These are phyloP conservation scores for Moelleriella libera DNA, from an alignment of 2,329 filamentous ascomycete genomes.

Conservation along the genomic window DNA sequence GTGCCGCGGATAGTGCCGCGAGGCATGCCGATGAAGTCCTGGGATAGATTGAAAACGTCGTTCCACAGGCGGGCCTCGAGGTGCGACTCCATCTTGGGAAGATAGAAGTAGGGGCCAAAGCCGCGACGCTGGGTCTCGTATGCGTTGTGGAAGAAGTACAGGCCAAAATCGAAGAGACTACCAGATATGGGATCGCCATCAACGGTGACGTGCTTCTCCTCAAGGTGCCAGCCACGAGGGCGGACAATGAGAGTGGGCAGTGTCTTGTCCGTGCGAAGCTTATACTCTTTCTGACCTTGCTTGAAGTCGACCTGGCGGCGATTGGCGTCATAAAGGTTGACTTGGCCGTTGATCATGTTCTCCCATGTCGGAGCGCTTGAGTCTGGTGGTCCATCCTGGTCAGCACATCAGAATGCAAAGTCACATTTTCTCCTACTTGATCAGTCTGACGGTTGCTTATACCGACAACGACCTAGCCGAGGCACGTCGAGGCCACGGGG, in stretches of 20 bases:
- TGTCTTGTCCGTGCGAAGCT: slow-evolving; percentile 78
- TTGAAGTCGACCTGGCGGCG: slow-evolving; percentile 93
- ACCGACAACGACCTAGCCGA: no score
- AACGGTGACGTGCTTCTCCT: slow-evolving; percentile 95
- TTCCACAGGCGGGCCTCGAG: slow-evolving; percentile 97
- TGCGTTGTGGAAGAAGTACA: slow-evolving; percentile 99
- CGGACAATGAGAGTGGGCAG: slow-evolving; percentile 86
- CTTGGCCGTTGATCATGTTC: slow-evolving; percentile 97
- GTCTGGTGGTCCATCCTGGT: slow-evolving; percentile 36
- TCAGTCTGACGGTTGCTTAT: no score
- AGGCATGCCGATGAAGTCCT: slow-evolving; percentile 82
- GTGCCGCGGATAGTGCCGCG: slow-evolving; percentile 90
- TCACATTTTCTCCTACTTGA: no score
- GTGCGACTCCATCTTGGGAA: slow-evolving; percentile 96
- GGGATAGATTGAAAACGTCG: slow-evolving; percentile 88
- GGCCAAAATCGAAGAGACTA: slow-evolving; percentile 87
- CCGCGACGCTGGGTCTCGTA: slow-evolving; percentile 74
- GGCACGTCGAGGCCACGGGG: no score
- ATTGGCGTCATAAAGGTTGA: slow-evolving; percentile 94
- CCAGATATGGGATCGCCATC: slow-evolving; percentile 92
- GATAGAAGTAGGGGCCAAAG: slow-evolving; percentile 90
- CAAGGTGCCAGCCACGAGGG: slow-evolving; percentile 92
- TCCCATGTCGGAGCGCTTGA: slow-evolving; percentile 95
- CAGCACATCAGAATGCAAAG: no score
- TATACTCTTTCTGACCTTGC: slow-evolving; percentile 90